Evolutionary conservation across 345 rosid genomes (phyloP).

Genomic region (Aegle marmelos): DNA sequence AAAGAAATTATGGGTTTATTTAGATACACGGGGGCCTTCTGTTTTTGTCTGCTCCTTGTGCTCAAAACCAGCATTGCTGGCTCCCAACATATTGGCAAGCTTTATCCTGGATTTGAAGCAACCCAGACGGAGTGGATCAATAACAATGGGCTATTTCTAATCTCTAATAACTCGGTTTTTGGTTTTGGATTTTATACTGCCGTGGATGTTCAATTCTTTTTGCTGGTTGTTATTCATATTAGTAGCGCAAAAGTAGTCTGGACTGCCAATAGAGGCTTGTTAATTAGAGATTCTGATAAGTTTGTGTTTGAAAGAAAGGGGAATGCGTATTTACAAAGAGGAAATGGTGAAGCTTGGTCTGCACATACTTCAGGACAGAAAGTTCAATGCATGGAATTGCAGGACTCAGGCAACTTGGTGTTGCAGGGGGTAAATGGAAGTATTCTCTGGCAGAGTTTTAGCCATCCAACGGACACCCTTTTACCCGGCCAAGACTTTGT

Average conservation of each 20-base stretch:
- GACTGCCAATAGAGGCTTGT: slow-evolving; percentile 44
- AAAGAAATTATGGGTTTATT: slow-evolving; percentile 27
- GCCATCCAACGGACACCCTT: slow-evolving; percentile 44
- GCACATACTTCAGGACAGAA: slow-evolving; percentile 34
- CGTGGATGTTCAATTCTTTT: slow-evolving; percentile 26
- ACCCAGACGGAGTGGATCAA: slow-evolving; percentile 39
- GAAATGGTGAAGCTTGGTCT: slow-evolving; percentile 34
- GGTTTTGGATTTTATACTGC: slow-evolving; percentile 38
- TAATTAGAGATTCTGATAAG: slow-evolving; percentile 29
- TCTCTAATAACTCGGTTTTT: slow-evolving; percentile 35
- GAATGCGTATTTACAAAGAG: slow-evolving; percentile 31
- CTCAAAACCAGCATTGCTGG: slow-evolving; percentile 16
- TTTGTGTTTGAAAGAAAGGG: slow-evolving; percentile 44
- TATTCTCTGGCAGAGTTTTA: slow-evolving; percentile 53
- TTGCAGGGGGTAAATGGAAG: slow-evolving; percentile 29
- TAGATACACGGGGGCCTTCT: slow-evolving; percentile 8
- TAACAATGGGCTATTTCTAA: slow-evolving; percentile 35
- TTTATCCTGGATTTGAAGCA: slow-evolving; percentile 45
- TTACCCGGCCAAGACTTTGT: slow-evolving; percentile 36
- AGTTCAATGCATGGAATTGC: slow-evolving; percentile 35
- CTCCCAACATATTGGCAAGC: slow-evolving; percentile 26
- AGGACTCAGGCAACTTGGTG: slow-evolving; percentile 57
- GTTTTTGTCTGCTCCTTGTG: slow-evolving; percentile 21
- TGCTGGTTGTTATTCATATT: slow-evolving; percentile 36
- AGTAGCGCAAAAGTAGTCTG: slow-evolving; percentile 32